Conservation (phyloP, 257 asterid genomes). For the Datura wrightii region DNA sequence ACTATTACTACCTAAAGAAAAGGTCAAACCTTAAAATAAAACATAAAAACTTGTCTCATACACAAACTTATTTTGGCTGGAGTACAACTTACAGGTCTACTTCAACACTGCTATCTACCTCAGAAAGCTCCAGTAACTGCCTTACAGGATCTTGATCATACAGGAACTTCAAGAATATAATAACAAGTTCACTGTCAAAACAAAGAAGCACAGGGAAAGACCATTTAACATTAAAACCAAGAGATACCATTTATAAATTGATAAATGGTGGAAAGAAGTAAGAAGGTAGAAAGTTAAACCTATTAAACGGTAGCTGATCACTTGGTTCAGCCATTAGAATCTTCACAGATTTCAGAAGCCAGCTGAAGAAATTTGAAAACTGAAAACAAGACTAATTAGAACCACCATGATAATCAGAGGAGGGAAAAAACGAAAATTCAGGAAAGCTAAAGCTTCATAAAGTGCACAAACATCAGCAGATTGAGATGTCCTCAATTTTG, state of each 20-base stretch:
- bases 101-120: conserved; percentile 53
- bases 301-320: conserved; percentile 91
- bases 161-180: conserved; percentile 81
- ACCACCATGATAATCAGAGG: conserved; percentile 25
- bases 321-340: conserved; percentile 94
- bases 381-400: conserved; percentile 51
- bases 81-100: conserved; percentile 74
- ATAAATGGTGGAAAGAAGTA: conserved; percentile 31
- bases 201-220: conserved; percentile 29
- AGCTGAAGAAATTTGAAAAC: conserved; percentile 97
- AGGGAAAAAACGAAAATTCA: background rate
- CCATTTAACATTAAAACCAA: conserved; percentile 21
- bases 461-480: background rate
- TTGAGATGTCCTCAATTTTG: conserved; percentile 1
- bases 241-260: conserved; percentile 10
- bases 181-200: conserved; percentile 84
- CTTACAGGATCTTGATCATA: conserved; percentile 93
- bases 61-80: conserved; percentile 32
- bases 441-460: background rate
- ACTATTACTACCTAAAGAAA: conserved; percentile 14
- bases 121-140: conserved; percentile 72
- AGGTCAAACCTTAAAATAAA: background rate
- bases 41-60: background rate
- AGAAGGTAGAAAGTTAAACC: conserved; percentile 59
- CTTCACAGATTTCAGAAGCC: conserved; percentile 94